These are phyloP conservation scores for Neurospora sp. DNA, from an alignment of 2,329 filamentous ascomycete genomes.

Conservation along the genomic window DNA sequence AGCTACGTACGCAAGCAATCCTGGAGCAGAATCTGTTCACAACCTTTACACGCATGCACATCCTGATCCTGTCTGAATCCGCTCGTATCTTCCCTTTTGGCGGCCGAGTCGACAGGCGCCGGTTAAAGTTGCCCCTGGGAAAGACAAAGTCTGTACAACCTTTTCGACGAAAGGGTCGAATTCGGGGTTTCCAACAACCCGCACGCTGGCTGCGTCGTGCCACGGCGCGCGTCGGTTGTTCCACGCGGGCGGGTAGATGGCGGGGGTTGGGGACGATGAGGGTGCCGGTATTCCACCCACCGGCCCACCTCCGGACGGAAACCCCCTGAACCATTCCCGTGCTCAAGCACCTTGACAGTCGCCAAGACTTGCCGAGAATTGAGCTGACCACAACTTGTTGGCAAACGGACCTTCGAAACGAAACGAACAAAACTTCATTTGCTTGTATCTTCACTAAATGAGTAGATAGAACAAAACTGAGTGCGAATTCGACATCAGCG, in stretches of 20 bases:
- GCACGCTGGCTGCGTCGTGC: background rate
- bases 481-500: no score
- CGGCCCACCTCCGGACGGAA: no score
- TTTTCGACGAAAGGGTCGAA: background rate
- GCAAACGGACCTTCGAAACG: no score
- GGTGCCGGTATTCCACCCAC: no score
- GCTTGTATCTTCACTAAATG: no score
- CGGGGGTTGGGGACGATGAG: background rate
- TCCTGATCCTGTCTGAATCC: background rate
- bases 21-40: background rate
- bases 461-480: no score
- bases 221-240: background rate
- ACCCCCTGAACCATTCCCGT: no score
- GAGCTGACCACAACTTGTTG: no score
- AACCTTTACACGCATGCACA: background rate
- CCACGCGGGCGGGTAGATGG: background rate
- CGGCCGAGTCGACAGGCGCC: background rate
- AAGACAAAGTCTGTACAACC: background rate
- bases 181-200: background rate
- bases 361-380: no score
- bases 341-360: no score
- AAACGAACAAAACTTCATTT: no score
- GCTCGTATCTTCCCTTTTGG: background rate
- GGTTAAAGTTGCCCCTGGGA: background rate
- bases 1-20: background rate